Conservation (phyloP, 2,329 filamentous ascomycete genomes). For the Aspergillus sp. region DNA sequence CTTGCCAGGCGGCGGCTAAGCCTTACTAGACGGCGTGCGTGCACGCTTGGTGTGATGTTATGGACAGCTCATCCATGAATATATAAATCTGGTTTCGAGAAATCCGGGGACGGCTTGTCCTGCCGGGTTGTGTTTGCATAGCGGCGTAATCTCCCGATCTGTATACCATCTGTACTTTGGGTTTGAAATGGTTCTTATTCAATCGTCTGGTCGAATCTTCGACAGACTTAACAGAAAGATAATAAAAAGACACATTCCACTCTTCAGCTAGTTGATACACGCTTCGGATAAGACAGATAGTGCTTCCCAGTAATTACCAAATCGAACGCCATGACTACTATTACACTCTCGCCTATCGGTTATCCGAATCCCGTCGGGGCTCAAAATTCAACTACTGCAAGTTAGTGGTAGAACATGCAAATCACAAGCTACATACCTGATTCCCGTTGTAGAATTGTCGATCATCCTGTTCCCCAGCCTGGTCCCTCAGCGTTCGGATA, state of each 20-base stretch:
- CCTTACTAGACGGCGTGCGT: slow-evolving; percentile 57
- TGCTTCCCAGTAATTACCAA: not conserved
- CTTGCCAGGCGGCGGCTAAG: slow-evolving; percentile 75
- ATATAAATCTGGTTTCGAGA: no score
- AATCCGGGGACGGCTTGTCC: not conserved
- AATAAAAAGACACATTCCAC: slow-evolving; percentile 17
- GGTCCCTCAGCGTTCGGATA: slow-evolving; percentile 55
- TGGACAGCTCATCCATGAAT: not conserved
- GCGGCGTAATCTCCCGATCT: slow-evolving; percentile 16
- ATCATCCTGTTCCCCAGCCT: slow-evolving; percentile 54
- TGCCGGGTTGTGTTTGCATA: slow-evolving; percentile 21
- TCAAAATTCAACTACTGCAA: slow-evolving; percentile 21
- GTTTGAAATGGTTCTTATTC: slow-evolving; percentile 3
- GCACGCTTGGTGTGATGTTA: not conserved
- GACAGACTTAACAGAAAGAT: slow-evolving; percentile 9
- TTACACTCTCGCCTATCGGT: slow-evolving; percentile 2
- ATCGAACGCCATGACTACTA: not conserved
- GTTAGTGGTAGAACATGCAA: not conserved
- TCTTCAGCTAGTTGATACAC: slow-evolving; percentile 8
- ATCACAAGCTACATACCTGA: slow-evolving; percentile 54
- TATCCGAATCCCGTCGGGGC: slow-evolving; percentile 15
- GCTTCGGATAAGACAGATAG: not conserved
- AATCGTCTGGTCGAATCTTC: slow-evolving; percentile 5
- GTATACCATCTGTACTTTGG: slow-evolving; percentile 12
- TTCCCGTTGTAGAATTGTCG: slow-evolving; percentile 90